Percentiles rank a stretch among this genome's conserved stretches.
phyloP scores from a whole-genome alignment of 768 basidiomycete genomes.

The Neoboletus magnificus region DNA sequence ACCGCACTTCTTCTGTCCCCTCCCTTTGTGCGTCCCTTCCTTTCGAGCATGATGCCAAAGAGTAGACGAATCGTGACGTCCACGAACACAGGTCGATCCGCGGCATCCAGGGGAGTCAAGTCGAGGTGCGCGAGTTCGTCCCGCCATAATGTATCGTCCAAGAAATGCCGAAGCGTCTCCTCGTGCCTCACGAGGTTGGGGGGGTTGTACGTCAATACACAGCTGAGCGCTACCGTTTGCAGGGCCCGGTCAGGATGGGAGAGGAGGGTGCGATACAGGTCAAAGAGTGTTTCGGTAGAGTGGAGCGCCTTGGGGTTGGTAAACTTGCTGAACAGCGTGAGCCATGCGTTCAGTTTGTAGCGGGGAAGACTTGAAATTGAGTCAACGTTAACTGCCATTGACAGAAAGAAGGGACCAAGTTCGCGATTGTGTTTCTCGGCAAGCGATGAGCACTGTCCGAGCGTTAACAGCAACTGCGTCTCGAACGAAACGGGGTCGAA shows the following conservation, averaged over 20 bases:
- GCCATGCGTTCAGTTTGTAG: slow-evolving; percentile 67
- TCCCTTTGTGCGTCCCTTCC: slow-evolving; percentile 62
- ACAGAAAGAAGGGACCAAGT: slow-evolving; percentile 82
- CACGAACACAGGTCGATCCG: slow-evolving; percentile 63
- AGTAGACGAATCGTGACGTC: slow-evolving; percentile 71
- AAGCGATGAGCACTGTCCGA: slow-evolving; percentile 66
- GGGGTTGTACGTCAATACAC: slow-evolving; percentile 79
- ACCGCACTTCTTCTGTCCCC: slow-evolving; percentile 72
- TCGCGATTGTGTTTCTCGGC: slow-evolving; percentile 86
- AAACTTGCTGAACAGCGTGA: slow-evolving; percentile 86
- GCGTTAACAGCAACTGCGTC: slow-evolving; percentile 66
- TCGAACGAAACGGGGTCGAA: slow-evolving; percentile 80
- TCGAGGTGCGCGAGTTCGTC: slow-evolving; percentile 79
- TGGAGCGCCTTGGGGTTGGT: slow-evolving; percentile 88
- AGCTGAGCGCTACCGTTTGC: slow-evolving; percentile 72
- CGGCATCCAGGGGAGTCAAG: slow-evolving; percentile 51
- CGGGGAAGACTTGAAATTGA: slow-evolving; percentile 46
- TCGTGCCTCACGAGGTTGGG: slow-evolving; percentile 52
- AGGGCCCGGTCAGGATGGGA: slow-evolving; percentile 81
- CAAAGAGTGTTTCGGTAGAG: slow-evolving; percentile 59
- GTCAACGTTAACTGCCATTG: slow-evolving; percentile 34
- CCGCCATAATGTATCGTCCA: slow-evolving; percentile 88
- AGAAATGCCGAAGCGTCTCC: slow-evolving; percentile 61
- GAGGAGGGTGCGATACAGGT: slow-evolving; percentile 69
- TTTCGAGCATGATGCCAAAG: slow-evolving; percentile 86